Conservation (phyloP, 176 grass and related monocot genomes). For the Oryza longistaminata region DNA sequence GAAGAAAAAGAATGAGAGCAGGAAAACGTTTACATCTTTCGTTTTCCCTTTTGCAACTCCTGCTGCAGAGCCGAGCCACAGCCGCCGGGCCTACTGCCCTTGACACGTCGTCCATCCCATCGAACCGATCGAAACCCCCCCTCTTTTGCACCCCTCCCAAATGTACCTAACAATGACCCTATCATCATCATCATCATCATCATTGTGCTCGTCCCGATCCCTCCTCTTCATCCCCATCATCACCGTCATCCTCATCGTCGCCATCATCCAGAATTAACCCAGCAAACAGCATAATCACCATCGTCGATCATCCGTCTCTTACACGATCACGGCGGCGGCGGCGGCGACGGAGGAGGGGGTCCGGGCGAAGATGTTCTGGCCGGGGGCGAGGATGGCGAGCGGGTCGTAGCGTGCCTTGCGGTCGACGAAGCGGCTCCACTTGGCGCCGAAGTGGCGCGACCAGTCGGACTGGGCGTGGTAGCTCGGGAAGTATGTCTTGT, state of each 20-base stretch:
- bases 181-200: constrained; percentile 9
- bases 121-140: not conserved
- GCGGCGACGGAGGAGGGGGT: not conserved
- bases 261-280: constrained; percentile 24
- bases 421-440: constrained; percentile 67
- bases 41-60: constrained; percentile 31
- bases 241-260: not conserved
- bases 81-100: not conserved
- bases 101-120: constrained; percentile 15
- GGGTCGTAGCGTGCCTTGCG: constrained; percentile 77
- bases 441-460: constrained; percentile 67
- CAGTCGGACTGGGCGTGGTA: constrained; percentile 61
- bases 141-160: not conserved
- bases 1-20: not conserved
- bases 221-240: not conserved
- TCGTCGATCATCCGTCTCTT: constrained; percentile 6
- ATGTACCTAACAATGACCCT: constrained; percentile 32
- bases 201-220: not conserved
- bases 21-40: constrained; percentile 28
- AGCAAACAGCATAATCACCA: constrained; percentile 20
- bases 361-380: constrained; percentile 80
- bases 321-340: not conserved
- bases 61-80: too few species aligned
- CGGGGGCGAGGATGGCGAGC: constrained; percentile 70
- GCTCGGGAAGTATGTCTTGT: constrained; percentile 85